Conservation (phyloP, 306 rosid genomes). For the Fragaria ananassa region DNA sequence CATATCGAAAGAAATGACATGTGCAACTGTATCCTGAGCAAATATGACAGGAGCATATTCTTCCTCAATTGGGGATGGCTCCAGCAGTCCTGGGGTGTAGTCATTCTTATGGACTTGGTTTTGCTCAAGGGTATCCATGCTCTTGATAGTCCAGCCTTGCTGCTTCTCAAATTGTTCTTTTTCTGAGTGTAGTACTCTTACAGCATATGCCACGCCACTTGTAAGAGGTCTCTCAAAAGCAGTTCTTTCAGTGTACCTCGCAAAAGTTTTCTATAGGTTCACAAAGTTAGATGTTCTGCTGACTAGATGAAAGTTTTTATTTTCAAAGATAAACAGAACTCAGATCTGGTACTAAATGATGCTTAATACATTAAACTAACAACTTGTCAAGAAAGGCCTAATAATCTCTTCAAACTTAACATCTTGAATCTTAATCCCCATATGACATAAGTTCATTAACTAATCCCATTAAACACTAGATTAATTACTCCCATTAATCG, state of each 20-base stretch:
- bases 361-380: constrained; percentile 13
- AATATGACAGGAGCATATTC: constrained; percentile 99
- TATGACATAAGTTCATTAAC: neutral
- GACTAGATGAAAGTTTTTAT: constrained; percentile 13
- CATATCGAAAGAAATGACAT: constrained; percentile 83
- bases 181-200: constrained; percentile 92
- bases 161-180: constrained; percentile 93
- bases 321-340: constrained; percentile 13
- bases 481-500: neutral
- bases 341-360: constrained; percentile 24
- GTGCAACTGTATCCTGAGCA: constrained; percentile 91
- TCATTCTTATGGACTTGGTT: constrained; percentile 74
- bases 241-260: constrained; percentile 90
- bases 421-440: neutral
- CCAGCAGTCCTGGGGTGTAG: constrained; percentile 62
- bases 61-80: constrained; percentile 68
- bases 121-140: constrained; percentile 80
- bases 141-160: constrained; percentile 96
- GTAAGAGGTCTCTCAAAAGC: constrained; percentile 99
- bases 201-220: constrained; percentile 98
- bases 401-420: constrained; percentile 5
- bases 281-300: constrained; percentile 36
- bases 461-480: neutral
- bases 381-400: neutral
- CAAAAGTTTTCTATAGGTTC: constrained; percentile 68